Evolutionary conservation across 176 grass and related monocot species (phyloP).

Genomic region (Oryza meridionalis): DNA sequence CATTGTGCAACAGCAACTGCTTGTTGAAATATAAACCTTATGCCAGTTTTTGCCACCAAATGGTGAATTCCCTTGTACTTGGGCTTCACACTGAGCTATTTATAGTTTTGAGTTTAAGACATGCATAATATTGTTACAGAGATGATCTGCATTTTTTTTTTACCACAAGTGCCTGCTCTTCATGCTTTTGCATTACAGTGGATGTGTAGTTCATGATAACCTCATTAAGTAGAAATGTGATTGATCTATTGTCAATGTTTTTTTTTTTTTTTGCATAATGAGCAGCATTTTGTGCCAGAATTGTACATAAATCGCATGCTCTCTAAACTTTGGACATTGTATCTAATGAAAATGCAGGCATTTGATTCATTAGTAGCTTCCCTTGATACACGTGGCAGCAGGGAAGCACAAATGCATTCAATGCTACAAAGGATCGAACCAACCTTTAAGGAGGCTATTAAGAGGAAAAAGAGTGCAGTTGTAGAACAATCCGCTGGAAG

Average conservation of each 20-base stretch:
- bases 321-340: constrained; percentile 33
- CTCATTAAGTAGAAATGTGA: constrained; percentile 11
- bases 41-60: constrained; percentile 4
- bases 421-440: constrained; percentile 86
- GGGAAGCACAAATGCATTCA: constrained; percentile 87
- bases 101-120: background rate
- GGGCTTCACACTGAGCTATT: background rate
- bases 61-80: background rate
- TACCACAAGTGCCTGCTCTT: background rate
- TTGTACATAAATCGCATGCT: constrained; percentile 11
- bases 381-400: constrained; percentile 85
- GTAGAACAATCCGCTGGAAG: constrained; percentile 46
- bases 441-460: constrained; percentile 89
- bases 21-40: constrained; percentile 23
- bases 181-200: constrained; percentile 14
- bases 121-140: background rate
- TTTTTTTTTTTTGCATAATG: background rate
- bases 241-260: background rate
- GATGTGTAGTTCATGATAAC: background rate
- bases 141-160: constrained; percentile 13
- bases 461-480: constrained; percentile 39
- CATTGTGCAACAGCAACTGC: background rate
- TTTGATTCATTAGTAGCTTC: constrained; percentile 80
- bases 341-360: constrained; percentile 47
- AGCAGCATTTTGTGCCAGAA: constrained; percentile 15